Base-by-base conservation (phyloP, 441 rosid genomes). In the Syzygium malaccense region DNA sequence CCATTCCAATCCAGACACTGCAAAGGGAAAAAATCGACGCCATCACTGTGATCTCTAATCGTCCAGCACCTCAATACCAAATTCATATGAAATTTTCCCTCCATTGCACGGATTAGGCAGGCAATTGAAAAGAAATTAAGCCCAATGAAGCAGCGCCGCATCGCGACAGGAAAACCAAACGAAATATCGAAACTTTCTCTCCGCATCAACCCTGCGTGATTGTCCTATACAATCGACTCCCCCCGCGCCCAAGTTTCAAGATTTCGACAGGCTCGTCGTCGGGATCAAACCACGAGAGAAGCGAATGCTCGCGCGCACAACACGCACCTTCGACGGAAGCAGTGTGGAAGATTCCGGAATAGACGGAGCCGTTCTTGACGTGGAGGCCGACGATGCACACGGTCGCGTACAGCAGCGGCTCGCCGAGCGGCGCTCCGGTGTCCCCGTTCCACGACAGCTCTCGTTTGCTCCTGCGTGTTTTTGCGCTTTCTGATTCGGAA, bases 281-380 rank as follows among this genome's bases (percentile, higher is more conserved):
- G 4, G 32, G 26, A 48, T 41, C 87, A 33, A 48, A 11, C 6
- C 71, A 10, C 13, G 87, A n/a, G 15, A 28, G 55, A 8, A 55
- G 68, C 54, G 20, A 64, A 55, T 28, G 11, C 3, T 1, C 30
- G 12, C 64, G 12, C 64, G 30, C 30, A 49, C 57, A 4, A 58
- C 86, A 87, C 92, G 68, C 87, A 97, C 99, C 98, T 55, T 94
- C 96, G 86, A 94, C 89, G 87, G 96, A 95, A 85, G 97, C 97
- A 86, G 99, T 95, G 92, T 94, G 93, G 91, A 95, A 95, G 86
- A 92, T 91, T 41, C 99, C 99, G 62, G 97, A 95, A 60, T 91
- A 95, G 55, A 94, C 93, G 56, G 99, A 95, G 58, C 98, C 98
- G 88, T 97, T 97, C 89, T 90, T 94, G 88, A 96, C 91, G 87